phyloP scores from a whole-genome alignment of 768 basidiomycete genomes.

The Phlebiopsis gigantea region DNA sequence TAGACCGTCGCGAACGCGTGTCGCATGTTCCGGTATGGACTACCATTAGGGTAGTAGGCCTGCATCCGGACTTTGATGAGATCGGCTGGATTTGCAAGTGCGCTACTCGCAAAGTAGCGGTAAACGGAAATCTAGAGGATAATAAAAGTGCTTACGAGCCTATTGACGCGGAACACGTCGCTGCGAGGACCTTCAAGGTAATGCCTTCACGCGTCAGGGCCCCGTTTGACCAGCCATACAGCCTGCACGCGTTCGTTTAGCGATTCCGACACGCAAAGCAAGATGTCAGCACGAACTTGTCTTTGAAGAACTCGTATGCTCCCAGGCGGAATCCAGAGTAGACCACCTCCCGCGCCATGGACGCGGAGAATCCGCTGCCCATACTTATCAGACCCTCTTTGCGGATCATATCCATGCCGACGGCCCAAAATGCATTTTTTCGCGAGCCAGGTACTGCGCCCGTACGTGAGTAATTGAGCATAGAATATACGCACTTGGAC shows the following conservation, averaged over 20 bases:
- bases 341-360: slow-evolving; percentile 30
- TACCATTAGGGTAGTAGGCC: slow-evolving; percentile 29
- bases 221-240: slow-evolving; percentile 21
- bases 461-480: background rate
- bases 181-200: slow-evolving; percentile 28
- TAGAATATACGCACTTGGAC: background rate
- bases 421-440: slow-evolving; percentile 28
- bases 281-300: slow-evolving; percentile 20
- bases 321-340: slow-evolving; percentile 32
- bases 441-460: slow-evolving; percentile 22
- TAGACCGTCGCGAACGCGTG: slow-evolving; percentile 29
- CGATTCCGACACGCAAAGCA: background rate
- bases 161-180: slow-evolving; percentile 27
- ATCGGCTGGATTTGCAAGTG: slow-evolving; percentile 31
- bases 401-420: slow-evolving; percentile 29
- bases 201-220: slow-evolving; percentile 27
- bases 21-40: slow-evolving; percentile 27
- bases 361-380: slow-evolving; percentile 28
- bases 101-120: slow-evolving; percentile 15
- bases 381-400: slow-evolving; percentile 28
- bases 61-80: slow-evolving; percentile 36
- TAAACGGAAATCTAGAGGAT: background rate
- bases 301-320: slow-evolving; percentile 34
- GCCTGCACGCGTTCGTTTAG: slow-evolving; percentile 9
- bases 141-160: slow-evolving; percentile 21